These are phyloP conservation scores for Sporobolus alterniflorus DNA, from an alignment of 202 grass and related monocot species.

Conservation along the genomic window DNA sequence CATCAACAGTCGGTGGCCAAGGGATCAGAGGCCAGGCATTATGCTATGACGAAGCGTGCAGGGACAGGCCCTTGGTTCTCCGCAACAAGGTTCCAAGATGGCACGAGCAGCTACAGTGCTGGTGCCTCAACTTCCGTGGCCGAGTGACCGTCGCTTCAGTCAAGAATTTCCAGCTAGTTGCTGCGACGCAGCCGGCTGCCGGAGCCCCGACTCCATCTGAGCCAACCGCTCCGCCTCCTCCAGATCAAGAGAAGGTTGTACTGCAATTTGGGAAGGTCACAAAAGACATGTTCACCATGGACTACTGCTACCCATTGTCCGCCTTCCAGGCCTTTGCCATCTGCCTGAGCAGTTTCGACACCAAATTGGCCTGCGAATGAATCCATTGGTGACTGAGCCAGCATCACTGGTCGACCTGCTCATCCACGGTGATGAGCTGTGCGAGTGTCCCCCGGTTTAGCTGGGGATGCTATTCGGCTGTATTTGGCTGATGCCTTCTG, in stretches of 20 bases:
- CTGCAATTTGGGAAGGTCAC: slow-evolving; percentile 75
- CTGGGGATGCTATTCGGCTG: background rate
- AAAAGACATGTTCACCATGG: slow-evolving; percentile 83
- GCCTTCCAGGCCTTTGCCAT: slow-evolving; percentile 87
- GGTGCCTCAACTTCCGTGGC: slow-evolving; percentile 98
- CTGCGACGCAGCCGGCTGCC: slow-evolving; percentile 29
- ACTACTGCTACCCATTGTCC: slow-evolving; percentile 68
- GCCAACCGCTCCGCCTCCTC: slow-evolving; percentile 36
- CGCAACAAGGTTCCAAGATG: slow-evolving; percentile 89
- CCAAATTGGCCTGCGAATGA: slow-evolving; percentile 68
- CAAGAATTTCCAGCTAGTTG: slow-evolving; percentile 94
- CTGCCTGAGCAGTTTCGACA: slow-evolving; percentile 87
- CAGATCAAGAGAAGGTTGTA: slow-evolving; percentile 62
- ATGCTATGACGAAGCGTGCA: slow-evolving; percentile 37
- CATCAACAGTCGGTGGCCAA: slow-evolving; percentile 25
- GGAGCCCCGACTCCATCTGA: slow-evolving; percentile 48
- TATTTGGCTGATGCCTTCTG: background rate
- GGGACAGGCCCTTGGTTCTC: slow-evolving; percentile 64
- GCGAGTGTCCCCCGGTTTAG: background rate
- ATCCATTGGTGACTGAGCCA: background rate
- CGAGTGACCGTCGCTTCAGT: slow-evolving; percentile 81
- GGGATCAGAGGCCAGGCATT: slow-evolving; percentile 16
- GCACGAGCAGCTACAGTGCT: slow-evolving; percentile 98
- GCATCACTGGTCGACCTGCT: background rate
- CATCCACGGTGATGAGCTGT: background rate